Base-by-base conservation (phyloP, 306 rosid genomes). In the Cicer cuneatum region DNA sequence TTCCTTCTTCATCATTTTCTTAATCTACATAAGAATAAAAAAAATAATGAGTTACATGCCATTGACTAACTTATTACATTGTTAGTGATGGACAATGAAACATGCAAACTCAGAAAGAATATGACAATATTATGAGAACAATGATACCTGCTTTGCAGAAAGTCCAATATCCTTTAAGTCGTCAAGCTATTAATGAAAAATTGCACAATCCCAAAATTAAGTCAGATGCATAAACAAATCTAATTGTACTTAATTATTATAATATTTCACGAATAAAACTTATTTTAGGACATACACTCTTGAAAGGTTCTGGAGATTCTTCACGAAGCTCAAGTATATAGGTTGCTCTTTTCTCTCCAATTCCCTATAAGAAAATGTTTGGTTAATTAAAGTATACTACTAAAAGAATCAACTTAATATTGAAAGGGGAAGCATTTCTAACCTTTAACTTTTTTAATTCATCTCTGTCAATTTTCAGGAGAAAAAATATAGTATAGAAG, bases 341-440 rank as follows among this genome's bases (percentile, higher is more conserved):
- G 24, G 87, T 80, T 59, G 97, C 94, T 77, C 98, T 87, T 78
- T 87, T 93, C 84, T 93, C 97, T n/a, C 98, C 97, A 59, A 93
- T 91, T 21, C 97, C 97, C 98, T 93, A 21, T 19, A 45, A 33
- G 9, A 56, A 39, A 42, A 43, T 39, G 6, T 42, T 40, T 14
- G 53, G 15, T 75, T 56, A 42, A 42, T 69, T 79, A 54, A 7
- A 14, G 54, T 45, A 54, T 13, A 47, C 13, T 10, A 37, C 4
- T 29, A n/a, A 56, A 67, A 72, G n/a, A 73, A 10, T 39, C 48
- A 69, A 37, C 5, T 35, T 69, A 43, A 29, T 15, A 67, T 12
- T 63, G 21, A 62, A 70, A 83, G 39, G 16, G 12, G 43, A 38
- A 78, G 19, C 13, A 29, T 15, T 78, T 37, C 81, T 71, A 2